phyloP scores from a whole-genome alignment of 441 rosid genomes.

The Metrosideros polymorpha region DNA sequence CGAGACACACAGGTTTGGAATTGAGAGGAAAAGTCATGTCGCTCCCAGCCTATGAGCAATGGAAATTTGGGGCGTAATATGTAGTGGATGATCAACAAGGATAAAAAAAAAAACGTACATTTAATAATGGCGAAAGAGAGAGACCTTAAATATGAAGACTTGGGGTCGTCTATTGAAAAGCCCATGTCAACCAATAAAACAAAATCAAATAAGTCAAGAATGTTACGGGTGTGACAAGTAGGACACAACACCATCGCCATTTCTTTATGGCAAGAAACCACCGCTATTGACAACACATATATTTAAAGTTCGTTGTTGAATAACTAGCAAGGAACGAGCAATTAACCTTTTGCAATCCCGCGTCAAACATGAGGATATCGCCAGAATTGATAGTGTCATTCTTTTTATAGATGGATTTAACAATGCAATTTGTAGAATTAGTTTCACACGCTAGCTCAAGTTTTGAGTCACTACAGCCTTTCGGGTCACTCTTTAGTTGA shows the following conservation, averaged over 20 bases:
- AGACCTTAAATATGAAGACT: no score
- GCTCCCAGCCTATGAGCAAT: not conserved
- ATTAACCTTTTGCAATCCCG: not conserved
- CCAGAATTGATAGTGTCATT: not conserved
- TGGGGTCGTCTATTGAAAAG: no score
- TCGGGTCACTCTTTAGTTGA: not conserved
- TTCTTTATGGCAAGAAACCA: no score
- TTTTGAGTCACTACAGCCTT: no score
- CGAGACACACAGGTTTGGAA: rapidly evolving
- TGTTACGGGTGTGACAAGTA: no score
- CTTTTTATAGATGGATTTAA: no score
- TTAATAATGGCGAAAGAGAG: no score
- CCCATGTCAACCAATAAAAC: no score
- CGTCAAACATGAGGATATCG: not conserved
- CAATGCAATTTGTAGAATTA: not conserved
- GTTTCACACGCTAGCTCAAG: not conserved
- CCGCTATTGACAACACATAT: not conserved
- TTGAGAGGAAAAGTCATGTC: not conserved
- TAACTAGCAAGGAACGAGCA: not conserved
- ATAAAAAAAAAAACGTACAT: no score
- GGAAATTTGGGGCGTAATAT: no score
- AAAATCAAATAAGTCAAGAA: not conserved
- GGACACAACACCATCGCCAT: not conserved
- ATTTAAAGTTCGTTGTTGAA: not conserved
- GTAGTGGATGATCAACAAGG: no score